Evolutionary conservation across 2,329 filamentous ascomycete species (phyloP), one percentile per base, ranked within the genome.

Genomic region (Ramularia collo-cygni): DNA sequence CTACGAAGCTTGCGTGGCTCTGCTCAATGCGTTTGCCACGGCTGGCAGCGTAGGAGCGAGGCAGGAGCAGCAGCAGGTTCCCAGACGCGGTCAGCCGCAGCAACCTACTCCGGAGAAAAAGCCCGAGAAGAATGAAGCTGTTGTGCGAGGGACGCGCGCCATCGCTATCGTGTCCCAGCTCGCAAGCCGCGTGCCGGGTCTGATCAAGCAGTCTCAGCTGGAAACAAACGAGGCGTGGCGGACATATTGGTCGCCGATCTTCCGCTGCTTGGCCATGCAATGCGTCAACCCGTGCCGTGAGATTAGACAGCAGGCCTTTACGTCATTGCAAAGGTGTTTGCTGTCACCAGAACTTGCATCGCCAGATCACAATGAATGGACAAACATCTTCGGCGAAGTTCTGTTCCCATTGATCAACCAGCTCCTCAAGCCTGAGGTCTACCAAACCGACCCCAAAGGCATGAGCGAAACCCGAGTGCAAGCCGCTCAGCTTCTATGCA

Each of bases 381-480:
- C 83, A 0, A 85, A 87, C 28, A 95, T 98, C 37, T 98, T 98
- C 62, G 79, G 81, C 47, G 85, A 95, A 59, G 89, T 96, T 2
- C 71, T 98, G 12, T 95, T 98, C 63, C 92, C 92, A 1, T 72
- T 98, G 10, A 90, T 96, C 47, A 73, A 83, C 26, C 78, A 85
- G 47, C 74, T 98, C 2, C 72, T 98, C 12, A 95, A 95, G 62
- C 92, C 92, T 1, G 92, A 98, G 63, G 83, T 95, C 8, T 95
- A 93, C 61, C 87, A 89, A 38, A 83, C 83, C 2, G 92, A 98
- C 60, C 83, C 86, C 1, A 72, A 84, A 26, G 92, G 92, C 27
- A 98, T 98, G 92, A 85, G 85, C 51, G 90, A 96, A 64, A 96
- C 92, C 37, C 76, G 92, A 30, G 85, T 96, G 0, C 86, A 95